Conservation (phyloP, 2,329 filamentous ascomycete genomes). For the Rhexocercosporidium sp. region DNA sequence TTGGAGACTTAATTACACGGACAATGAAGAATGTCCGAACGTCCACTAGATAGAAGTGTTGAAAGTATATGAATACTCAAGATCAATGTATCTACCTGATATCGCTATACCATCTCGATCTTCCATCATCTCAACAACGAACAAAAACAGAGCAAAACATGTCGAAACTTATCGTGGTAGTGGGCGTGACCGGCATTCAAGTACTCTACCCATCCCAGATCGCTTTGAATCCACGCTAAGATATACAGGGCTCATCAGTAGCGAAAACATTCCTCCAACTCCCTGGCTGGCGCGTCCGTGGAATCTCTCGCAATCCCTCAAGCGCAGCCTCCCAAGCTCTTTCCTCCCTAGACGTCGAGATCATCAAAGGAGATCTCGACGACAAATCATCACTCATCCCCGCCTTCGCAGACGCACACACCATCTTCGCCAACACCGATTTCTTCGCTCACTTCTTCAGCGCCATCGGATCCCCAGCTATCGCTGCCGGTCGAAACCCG, state of each 20-base stretch:
- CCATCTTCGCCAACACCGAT: conserved; percentile 48
- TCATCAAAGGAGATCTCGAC: conserved; percentile 43
- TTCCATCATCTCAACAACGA: background rate
- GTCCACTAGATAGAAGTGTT: background rate
- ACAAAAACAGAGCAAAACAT: background rate
- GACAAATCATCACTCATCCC: conserved; percentile 25
- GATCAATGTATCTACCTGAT: background rate
- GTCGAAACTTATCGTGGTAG: conserved; percentile 42
- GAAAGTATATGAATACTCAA: background rate
- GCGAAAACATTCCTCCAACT: conserved; percentile 51
- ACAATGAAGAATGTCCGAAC: background rate
- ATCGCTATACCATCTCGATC: background rate
- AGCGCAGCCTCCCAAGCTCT: conserved; percentile 49
- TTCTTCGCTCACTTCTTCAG: conserved; percentile 38
- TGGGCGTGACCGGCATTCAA: conserved; percentile 45
- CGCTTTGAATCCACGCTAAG: background rate
- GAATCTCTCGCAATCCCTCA: conserved; percentile 52
- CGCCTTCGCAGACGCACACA: conserved; percentile 45
- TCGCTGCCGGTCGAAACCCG: conserved; percentile 28
- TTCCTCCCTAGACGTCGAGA: conserved; percentile 48
- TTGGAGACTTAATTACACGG: background rate
- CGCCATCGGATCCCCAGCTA: conserved; percentile 20
- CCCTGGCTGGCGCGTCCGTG: conserved; percentile 50
- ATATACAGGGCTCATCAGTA: conserved; percentile 51
- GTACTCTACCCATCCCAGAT: background rate